Conservation (phyloP, 345 rosid genomes). For the Euclidium syriacum region DNA sequence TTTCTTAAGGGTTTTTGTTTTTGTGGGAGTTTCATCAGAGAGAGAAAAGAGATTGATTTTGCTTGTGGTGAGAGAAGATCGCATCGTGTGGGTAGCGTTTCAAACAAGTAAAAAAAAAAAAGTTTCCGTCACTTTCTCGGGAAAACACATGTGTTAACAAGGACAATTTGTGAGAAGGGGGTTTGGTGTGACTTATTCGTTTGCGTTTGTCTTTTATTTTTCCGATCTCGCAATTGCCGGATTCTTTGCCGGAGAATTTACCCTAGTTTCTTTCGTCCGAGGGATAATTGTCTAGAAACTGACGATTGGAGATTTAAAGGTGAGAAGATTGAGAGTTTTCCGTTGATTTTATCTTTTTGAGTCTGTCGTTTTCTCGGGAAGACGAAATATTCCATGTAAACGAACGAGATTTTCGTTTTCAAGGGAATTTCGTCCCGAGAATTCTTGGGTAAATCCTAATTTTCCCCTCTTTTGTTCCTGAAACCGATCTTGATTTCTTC, state of each 20-base stretch:
- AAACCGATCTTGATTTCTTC: neutral
- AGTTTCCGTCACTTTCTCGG: constrained; percentile 30
- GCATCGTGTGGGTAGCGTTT: constrained; percentile 39
- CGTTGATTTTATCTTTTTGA: neutral
- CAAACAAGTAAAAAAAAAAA: neutral
- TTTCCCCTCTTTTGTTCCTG: neutral
- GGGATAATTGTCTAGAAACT: neutral
- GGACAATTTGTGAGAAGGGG: constrained; percentile 31
- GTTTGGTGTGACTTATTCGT: constrained; percentile 21
- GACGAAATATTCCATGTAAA: neutral
- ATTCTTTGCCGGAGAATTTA: constrained; percentile 26
- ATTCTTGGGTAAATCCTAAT: neutral
- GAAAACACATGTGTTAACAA: constrained; percentile 40
- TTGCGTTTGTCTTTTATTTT: neutral
- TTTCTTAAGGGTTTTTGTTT: constrained; percentile 44
- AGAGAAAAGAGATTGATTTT: neutral
- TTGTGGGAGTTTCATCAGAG: constrained; percentile 27
- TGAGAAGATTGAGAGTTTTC: neutral
- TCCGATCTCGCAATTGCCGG: constrained; percentile 39
- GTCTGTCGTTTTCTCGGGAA: neutral
- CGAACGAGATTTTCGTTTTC: neutral
- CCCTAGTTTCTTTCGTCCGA: neutral
- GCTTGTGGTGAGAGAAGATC: constrained; percentile 27
- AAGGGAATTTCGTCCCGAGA: neutral
- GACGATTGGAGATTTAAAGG: constrained; percentile 6